These are phyloP conservation scores for Serendipita indica DNA, from an alignment of 768 basidiomycete species.

Conservation along the genomic window DNA sequence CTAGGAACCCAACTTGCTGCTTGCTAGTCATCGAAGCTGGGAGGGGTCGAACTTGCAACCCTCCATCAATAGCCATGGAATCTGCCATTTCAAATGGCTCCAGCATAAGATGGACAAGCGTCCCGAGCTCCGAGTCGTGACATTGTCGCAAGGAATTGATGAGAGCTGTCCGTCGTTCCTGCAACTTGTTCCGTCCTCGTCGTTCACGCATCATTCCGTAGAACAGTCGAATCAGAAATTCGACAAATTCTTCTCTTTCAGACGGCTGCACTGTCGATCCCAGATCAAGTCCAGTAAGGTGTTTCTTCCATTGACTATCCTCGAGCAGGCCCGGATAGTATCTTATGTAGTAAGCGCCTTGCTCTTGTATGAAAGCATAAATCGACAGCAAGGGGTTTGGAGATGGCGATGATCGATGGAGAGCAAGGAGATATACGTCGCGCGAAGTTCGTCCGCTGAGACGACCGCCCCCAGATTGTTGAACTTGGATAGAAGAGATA, in stretches of 20 bases:
- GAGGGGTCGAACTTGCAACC: slow-evolving; percentile 22
- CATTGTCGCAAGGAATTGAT: slow-evolving; percentile 57
- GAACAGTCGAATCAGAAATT: slow-evolving; percentile 55
- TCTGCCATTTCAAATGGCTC: slow-evolving; percentile 34
- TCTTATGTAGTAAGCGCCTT: slow-evolving; percentile 39
- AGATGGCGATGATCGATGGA: slow-evolving; percentile 71
- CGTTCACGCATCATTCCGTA: slow-evolving; percentile 82
- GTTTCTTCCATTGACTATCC: slow-evolving; percentile 79
- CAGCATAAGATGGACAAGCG: slow-evolving; percentile 81
- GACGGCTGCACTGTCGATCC: slow-evolving; percentile 35
- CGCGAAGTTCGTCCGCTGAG: slow-evolving; percentile 45
- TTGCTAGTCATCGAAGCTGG: slow-evolving; percentile 24
- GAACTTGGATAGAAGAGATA: slow-evolving; percentile 79
- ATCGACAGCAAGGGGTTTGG: slow-evolving; percentile 56
- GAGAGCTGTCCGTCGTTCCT: slow-evolving; percentile 59
- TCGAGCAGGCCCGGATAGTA: slow-evolving; percentile 59
- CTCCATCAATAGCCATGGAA: slow-evolving; percentile 21
- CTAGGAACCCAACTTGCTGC: slow-evolving; percentile 75
- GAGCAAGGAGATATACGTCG: slow-evolving; percentile 57
- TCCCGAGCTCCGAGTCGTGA: slow-evolving; percentile 51
- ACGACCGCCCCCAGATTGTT: slow-evolving; percentile 81
- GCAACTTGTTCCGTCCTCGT: slow-evolving; percentile 49
- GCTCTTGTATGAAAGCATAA: slow-evolving; percentile 70
- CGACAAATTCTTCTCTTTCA: slow-evolving; percentile 52
- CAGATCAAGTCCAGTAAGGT: slow-evolving; percentile 58